Conservation (phyloP, 139 green algal species). For the Tetradesmus lagerheimii region DNA sequence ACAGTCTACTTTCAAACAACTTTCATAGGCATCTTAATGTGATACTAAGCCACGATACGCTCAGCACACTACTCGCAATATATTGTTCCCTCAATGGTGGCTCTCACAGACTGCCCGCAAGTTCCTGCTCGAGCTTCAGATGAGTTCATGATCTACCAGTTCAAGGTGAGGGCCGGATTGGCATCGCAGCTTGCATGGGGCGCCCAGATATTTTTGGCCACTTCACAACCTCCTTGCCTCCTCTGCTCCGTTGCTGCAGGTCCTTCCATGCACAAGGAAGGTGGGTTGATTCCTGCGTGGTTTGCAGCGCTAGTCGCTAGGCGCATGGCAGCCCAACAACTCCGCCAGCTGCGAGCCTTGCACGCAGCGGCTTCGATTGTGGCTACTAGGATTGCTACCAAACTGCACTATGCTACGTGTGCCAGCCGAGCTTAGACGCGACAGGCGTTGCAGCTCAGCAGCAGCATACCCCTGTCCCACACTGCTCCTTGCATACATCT, state of each 20-base stretch:
- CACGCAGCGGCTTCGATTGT: background rate
- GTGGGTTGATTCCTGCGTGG: background rate
- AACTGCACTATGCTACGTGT: background rate
- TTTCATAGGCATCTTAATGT: background rate
- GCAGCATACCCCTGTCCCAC: background rate
- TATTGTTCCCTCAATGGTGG: background rate
- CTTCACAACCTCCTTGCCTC: background rate
- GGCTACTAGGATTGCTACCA: background rate
- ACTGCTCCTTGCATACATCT: background rate
- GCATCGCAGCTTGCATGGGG: background rate
- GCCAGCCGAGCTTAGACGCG: too few relatives aligned
- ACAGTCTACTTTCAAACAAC: background rate
- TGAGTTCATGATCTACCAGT: slow-evolving; percentile 22
- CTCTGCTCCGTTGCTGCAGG: background rate
- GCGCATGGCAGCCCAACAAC: background rate
- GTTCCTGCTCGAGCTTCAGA: background rate
- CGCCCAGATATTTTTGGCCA: slow-evolving; percentile 1
- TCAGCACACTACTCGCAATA: background rate
- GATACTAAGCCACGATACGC: background rate
- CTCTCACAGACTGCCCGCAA: background rate
- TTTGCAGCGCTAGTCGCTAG: background rate
- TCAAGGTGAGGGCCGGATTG: slow-evolving; percentile 14
- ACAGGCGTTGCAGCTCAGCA: background rate
- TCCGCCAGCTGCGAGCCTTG: background rate
- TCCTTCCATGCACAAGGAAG: slow-evolving; percentile 37